Conservation (phyloP, 192 early-diverging fungal species). For the Globomyces pollinis-pini region DNA sequence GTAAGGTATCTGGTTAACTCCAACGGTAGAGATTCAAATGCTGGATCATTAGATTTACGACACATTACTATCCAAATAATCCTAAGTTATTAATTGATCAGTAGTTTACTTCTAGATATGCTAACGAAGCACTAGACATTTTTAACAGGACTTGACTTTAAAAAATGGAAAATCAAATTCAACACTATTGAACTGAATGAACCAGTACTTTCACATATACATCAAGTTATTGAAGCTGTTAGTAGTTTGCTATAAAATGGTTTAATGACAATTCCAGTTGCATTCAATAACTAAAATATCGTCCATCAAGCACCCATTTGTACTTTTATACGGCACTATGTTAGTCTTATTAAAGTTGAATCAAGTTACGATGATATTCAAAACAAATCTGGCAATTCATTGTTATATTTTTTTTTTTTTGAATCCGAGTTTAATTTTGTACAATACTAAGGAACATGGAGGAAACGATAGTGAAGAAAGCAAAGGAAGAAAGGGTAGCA, state of each 20-base stretch:
- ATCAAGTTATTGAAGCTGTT: too few species aligned
- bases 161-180: too few species aligned
- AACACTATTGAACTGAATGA: too few species aligned
- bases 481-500: not conserved
- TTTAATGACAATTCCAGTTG: not conserved
- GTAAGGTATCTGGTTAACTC: conserved; percentile 75
- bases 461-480: not conserved
- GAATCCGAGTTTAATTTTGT: not conserved
- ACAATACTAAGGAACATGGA: not conserved
- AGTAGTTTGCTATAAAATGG: too few species aligned
- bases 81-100: too few species aligned
- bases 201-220: too few species aligned
- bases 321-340: not conserved
- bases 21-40: conserved; percentile 27
- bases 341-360: not conserved
- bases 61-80: conserved; percentile 91
- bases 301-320: not conserved
- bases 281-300: not conserved
- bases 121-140: not conserved
- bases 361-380: not conserved
- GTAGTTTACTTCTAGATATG: conserved; percentile 59
- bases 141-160: too few species aligned
- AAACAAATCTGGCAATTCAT: not conserved
- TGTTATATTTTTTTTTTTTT: not conserved
- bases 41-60: conserved; percentile 12